phyloP scores from a whole-genome alignment of 805 yeast genomes.

The Candida berthetii region DNA sequence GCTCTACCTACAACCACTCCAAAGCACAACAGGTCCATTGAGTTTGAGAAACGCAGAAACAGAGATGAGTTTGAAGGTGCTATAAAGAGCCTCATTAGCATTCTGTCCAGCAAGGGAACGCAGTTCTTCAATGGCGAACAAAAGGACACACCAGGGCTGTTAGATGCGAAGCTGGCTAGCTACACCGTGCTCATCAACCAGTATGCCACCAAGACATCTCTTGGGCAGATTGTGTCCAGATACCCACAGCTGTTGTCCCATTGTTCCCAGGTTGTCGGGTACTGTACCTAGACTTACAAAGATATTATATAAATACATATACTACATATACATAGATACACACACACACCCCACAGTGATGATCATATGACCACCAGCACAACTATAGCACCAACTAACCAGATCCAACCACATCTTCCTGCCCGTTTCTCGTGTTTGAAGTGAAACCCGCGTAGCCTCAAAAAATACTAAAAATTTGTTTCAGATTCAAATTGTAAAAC shows the following conservation, averaged over 20 bases:
- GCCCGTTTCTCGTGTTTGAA: not conserved
- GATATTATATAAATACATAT: no score
- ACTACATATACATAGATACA: no score
- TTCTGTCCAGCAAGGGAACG: conserved; percentile 11
- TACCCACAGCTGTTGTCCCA: conserved; percentile 10
- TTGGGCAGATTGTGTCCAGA: conserved; percentile 2
- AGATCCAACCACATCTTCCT: no score
- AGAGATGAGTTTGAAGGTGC: conserved; percentile 15
- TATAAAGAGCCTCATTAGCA: conserved; percentile 17
- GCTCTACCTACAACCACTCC: conserved; percentile 4
- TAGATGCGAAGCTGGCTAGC: conserved; percentile 27
- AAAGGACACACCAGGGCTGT: conserved; percentile 14
- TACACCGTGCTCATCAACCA: conserved; percentile 19
- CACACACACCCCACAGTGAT: no score
- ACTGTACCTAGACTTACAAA: not conserved
- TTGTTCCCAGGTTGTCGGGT: conserved; percentile 9
- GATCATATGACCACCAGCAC: no score
- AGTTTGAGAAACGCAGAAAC: conserved; percentile 12
- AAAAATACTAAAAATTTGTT: not conserved
- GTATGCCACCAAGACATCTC: conserved; percentile 8
- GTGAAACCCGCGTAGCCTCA: not conserved
- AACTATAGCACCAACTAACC: no score
- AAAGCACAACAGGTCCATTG: conserved; percentile 4
- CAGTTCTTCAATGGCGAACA: conserved; percentile 7
- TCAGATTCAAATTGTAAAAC: not conserved